A percentile compares a stretch with the other conserved stretches of the same genome.
phyloP scores from a whole-genome alignment of 805 yeast genomes.

The Zygosaccharomyces rouxii region DNA sequence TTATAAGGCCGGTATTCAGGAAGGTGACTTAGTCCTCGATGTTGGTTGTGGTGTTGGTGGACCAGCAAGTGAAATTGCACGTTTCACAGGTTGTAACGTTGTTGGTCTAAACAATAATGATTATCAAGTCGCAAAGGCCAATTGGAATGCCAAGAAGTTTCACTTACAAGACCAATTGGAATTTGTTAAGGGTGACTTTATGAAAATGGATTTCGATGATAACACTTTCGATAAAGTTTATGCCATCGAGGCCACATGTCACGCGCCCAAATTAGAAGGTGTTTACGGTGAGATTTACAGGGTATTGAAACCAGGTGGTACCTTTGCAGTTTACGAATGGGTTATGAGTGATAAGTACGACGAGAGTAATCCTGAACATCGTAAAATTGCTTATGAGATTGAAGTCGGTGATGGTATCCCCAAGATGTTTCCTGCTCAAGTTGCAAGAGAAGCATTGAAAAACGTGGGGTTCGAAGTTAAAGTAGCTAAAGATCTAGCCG shows the following conservation, averaged over 20 bases:
- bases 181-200: slow-evolving; percentile 95
- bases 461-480: slow-evolving; percentile 82
- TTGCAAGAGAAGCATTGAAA: slow-evolving; percentile 82
- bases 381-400: slow-evolving; percentile 93
- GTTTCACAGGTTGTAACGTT: slow-evolving; percentile 82
- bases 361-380: slow-evolving; percentile 79
- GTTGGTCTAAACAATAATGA: slow-evolving; percentile 96
- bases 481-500: slow-evolving; percentile 78
- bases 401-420: slow-evolving; percentile 99
- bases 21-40: slow-evolving; percentile 83
- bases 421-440: slow-evolving; percentile 82
- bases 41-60: slow-evolving; percentile 99
- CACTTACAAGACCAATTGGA: slow-evolving; percentile 68
- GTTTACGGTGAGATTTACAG: slow-evolving; percentile 92
- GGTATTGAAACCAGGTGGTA: slow-evolving; percentile 96
- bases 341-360: slow-evolving; percentile 95
- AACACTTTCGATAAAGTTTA: slow-evolving; percentile 92
- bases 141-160: slow-evolving; percentile 63
- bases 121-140: slow-evolving; percentile 91
- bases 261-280: slow-evolving; percentile 94
- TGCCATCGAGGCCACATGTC: slow-evolving; percentile 98
- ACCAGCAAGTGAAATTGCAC: slow-evolving; percentile 92
- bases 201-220: slow-evolving; percentile 96
- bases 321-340: slow-evolving; percentile 98
- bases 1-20: slow-evolving; percentile 70